phyloP scores from a whole-genome alignment of 2,329 filamentous ascomycete species.

The Zasmidium cellare region DNA sequence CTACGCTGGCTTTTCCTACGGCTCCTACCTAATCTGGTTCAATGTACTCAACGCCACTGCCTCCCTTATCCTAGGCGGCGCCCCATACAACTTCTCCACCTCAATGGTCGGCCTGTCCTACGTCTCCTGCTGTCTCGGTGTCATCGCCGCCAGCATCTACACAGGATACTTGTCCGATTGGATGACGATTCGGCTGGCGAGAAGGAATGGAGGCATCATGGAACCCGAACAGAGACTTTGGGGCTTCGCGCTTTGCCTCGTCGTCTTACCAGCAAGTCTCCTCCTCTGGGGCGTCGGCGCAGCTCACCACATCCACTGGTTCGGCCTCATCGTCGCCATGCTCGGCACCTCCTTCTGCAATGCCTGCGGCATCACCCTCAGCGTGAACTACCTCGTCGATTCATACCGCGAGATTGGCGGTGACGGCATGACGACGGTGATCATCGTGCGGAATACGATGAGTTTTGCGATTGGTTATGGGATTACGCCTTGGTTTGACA shows the following conservation, averaged over 20 bases:
- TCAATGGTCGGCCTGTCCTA: constrained; percentile 40
- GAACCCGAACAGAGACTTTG: constrained; percentile 43
- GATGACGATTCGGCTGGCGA: constrained; percentile 34
- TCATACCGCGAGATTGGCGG: constrained; percentile 46
- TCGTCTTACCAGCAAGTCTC: constrained; percentile 45
- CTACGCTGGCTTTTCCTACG: constrained; percentile 41
- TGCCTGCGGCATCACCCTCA: constrained; percentile 40
- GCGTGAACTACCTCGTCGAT: constrained; percentile 44
- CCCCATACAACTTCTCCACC: constrained; percentile 36
- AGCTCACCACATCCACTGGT: constrained; percentile 46
- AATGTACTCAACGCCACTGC: constrained; percentile 37
- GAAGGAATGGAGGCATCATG: constrained; percentile 38
- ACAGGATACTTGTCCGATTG: constrained; percentile 36
- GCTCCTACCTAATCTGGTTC: constrained; percentile 32
- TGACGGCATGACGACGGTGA: constrained; percentile 46
- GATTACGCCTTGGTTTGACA: constrained; percentile 42
- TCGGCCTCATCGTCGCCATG: constrained; percentile 48
- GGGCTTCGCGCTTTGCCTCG: constrained; percentile 37
- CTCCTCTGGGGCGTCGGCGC: constrained; percentile 51
- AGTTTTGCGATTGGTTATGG: constrained; percentile 51
- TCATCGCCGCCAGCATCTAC: constrained; percentile 37
- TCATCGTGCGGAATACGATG: constrained; percentile 50
- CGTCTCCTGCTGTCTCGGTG: constrained; percentile 34
- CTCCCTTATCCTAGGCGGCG: constrained; percentile 35
- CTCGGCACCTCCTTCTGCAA: constrained; percentile 46